Conservation (phyloP, 495 filamentous ascomycete genomes). For the Rhypophila decipiens region DNA sequence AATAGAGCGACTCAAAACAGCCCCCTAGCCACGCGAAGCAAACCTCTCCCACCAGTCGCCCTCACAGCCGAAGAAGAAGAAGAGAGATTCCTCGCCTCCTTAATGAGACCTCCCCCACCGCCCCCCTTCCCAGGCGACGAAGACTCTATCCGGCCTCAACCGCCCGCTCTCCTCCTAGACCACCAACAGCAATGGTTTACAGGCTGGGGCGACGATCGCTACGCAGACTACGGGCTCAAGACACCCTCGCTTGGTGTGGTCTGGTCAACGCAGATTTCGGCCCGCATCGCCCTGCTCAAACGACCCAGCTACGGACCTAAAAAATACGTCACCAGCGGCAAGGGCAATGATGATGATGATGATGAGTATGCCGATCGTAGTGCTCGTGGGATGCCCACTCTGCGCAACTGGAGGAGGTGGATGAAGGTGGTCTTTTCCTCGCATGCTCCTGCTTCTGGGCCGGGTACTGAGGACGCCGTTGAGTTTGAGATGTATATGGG, state of each 20-base stretch:
- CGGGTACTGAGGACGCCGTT: conserved; percentile 36
- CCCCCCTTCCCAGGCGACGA: conserved; percentile 9
- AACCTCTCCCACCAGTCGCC: conserved; percentile 1
- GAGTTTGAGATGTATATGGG: conserved; percentile 53
- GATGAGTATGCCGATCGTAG: no score
- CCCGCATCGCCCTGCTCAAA: conserved; percentile 73
- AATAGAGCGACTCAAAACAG: conserved; percentile 21
- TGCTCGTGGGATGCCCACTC: conserved; percentile 21
- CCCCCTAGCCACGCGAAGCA: conserved; percentile 33
- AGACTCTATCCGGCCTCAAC: conserved; percentile 18
- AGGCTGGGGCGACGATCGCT: conserved; percentile 72
- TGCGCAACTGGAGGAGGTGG: conserved; percentile 49
- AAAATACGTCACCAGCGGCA: conserved; percentile 13
- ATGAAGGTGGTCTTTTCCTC: conserved; percentile 79
- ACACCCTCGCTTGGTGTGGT: conserved; percentile 81
- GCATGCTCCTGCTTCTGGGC: conserved; percentile 50
- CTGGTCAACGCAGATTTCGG: conserved; percentile 83
- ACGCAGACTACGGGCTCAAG: conserved; percentile 49
- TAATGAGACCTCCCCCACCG: conserved; percentile 1
- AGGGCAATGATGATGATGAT: conserved; percentile 17
- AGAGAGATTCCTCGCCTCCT: not conserved
- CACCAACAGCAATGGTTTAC: conserved; percentile 93
- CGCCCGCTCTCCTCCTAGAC: conserved; percentile 59
- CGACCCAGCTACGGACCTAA: conserved; percentile 42
- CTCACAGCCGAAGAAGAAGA: conserved; percentile 14